Percentiles rank a stretch among this genome's conserved stretches.
These are phyloP conservation scores for Anacardium occidentale DNA, from an alignment of 345 rosid genomes.

Conservation along the genomic window DNA sequence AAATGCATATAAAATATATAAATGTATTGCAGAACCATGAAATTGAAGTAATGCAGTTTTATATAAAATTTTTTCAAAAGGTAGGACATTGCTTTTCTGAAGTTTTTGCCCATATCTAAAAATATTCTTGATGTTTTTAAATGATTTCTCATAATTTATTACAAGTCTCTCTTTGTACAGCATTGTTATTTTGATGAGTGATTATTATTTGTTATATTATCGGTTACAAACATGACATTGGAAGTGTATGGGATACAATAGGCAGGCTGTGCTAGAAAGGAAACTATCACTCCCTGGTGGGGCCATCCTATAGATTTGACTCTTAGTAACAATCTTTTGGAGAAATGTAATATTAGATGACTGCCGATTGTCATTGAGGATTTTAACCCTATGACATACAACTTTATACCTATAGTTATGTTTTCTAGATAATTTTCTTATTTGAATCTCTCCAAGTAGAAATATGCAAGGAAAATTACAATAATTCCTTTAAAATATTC, in stretches of 20 bases:
- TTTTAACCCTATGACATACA: constrained; percentile 8
- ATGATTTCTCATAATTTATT: neutral
- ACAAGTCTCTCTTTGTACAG: neutral
- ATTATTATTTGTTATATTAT: neutral
- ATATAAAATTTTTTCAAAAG: no score
- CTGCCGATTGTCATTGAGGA: neutral
- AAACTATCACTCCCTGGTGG: neutral
- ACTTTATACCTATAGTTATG: neutral
- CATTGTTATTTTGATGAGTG: neutral
- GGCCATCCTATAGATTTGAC: neutral
- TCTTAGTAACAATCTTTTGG: neutral
- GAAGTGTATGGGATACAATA: no score
- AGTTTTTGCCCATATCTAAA: neutral
- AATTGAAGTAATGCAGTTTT: neutral
- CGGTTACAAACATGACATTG: neutral
- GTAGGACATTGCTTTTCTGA: neutral
- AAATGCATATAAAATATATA: neutral
- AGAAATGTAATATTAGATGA: neutral
- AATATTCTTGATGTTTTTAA: neutral
- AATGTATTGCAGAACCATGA: neutral
- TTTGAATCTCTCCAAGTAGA: neutral
- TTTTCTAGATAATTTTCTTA: neutral
- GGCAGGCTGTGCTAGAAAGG: neutral
- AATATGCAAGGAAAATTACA: neutral
- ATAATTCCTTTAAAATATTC: neutral